phyloP scores from a whole-genome alignment of 208 protist genomes.

The Trichomonas vaginalis region DNA sequence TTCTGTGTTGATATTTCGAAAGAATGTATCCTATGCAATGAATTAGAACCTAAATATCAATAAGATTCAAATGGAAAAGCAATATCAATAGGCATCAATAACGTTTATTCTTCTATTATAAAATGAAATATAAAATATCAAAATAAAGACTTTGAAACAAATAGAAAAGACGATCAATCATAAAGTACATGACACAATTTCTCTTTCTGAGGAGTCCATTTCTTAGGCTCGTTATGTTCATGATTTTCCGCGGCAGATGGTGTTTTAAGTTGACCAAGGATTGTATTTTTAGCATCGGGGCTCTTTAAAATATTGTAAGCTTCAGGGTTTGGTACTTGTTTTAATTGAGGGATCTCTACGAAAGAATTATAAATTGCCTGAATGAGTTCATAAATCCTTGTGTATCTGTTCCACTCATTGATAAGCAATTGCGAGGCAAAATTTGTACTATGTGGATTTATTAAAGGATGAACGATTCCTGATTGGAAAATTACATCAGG shows the following conservation, averaged over 20 bases:
- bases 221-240: not conserved
- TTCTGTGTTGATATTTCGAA: no score
- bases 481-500: not conserved
- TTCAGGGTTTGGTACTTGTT: not conserved
- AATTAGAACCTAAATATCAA: no score
- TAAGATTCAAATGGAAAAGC: no score
- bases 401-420: not conserved
- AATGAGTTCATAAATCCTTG: not conserved
- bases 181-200: not conserved
- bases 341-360: not conserved
- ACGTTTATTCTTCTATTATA: no score
- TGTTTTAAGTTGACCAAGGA: not conserved
- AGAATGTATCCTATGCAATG: no score
- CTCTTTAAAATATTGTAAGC: not conserved
- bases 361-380: not conserved
- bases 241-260: not conserved
- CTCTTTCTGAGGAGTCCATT: not conserved
- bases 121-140: no score
- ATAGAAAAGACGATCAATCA: not conserved
- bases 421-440: not conserved
- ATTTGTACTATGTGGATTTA: not conserved
- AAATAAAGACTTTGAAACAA: no score
- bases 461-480: not conserved
- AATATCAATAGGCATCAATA: no score
- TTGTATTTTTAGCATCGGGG: not conserved